Evolutionary conservation across 305 asterid species (phyloP).

Genomic region (Fraxinus xanthoxyloides): DNA sequence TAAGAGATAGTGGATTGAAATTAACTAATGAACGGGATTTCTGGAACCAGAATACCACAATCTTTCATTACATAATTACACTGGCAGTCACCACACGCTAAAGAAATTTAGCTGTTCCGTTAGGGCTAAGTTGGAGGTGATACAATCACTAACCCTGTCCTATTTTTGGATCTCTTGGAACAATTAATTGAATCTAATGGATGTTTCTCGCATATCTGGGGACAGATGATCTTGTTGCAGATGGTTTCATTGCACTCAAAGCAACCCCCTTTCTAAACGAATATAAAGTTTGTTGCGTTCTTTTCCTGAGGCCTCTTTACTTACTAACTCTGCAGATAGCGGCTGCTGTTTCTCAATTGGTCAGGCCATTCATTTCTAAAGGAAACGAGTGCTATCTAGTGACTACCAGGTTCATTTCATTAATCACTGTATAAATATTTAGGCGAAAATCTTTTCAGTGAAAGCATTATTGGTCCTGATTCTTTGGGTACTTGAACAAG

Average conservation of each 20-base stretch:
- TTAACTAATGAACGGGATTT: background rate
- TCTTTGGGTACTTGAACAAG: conserved; percentile 19
- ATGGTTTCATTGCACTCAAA: background rate
- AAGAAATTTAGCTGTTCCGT: background rate
- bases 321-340: conserved; percentile 52
- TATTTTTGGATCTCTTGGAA: conserved; percentile 15
- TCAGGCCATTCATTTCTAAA: conserved; percentile 42
- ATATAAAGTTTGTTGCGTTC: conserved; percentile 18
- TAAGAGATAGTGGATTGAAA: conserved; percentile 1
- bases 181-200: conserved; percentile 3
- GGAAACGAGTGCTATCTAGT: conserved; percentile 68
- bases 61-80: background rate
- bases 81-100: background rate
- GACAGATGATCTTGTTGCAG: background rate
- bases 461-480: background rate
- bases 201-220: conserved; percentile 6
- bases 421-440: conserved; percentile 13
- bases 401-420: conserved; percentile 46
- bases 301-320: conserved; percentile 13
- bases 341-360: conserved; percentile 58
- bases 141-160: conserved; percentile 1
- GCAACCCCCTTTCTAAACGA: conserved; percentile 2
- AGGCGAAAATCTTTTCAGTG: background rate
- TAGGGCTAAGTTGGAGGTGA: background rate
- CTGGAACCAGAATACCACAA: conserved; percentile 1